Base-by-base conservation (phyloP, 2,329 filamentous ascomycete genomes). In the Coleophoma crateriformis region DNA sequence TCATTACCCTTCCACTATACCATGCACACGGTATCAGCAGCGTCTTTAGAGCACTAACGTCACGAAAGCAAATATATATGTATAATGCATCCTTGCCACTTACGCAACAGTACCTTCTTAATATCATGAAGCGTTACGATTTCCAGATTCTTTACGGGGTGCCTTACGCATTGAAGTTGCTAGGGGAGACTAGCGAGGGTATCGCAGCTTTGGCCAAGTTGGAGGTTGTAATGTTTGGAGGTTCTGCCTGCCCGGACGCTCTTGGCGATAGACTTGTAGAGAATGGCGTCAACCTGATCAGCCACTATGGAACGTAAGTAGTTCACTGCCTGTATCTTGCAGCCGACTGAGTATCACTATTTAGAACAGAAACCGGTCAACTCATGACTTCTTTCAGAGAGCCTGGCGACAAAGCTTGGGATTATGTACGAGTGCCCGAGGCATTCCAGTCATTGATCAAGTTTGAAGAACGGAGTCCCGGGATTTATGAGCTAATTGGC, bases 131-230 rank as follows among this genome's bases (percentile, higher is more conserved):
- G 7, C 60, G 60, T 6, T 61, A 72, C 52, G 51, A 70, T 19
- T 71, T 77, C 1, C 71, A 84, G 47, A 74, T 78, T 13, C 75
- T 85, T 38, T 76, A 82, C 50, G 74, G 71, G 3, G 82, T 86
- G 1, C 82, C 83, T 0, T 86, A 85, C 54, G 75, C 79, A 0
- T 63, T 87, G 13, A 85, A 86, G 58, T 65, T 87, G 0, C 68
- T 87, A 1, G 74, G 76, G 0, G 83, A 87, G 59, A 72, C 73
- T 0, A 66, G 75, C 0, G 72, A 76, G 15, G 83, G 82, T 0
- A 71, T 82, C n/a, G 57, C 64, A 1, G 64, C 66, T 2, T 63
- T 84, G 13, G 63, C 64, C 0, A 64, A 65, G 19, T 64, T 74
- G 10, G 73, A 78, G 54, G 58, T 79, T 2, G 78, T 83, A n/a